Conservation (phyloP, 148 eudicot genomes). For the Rhododendron vialii region DNA sequence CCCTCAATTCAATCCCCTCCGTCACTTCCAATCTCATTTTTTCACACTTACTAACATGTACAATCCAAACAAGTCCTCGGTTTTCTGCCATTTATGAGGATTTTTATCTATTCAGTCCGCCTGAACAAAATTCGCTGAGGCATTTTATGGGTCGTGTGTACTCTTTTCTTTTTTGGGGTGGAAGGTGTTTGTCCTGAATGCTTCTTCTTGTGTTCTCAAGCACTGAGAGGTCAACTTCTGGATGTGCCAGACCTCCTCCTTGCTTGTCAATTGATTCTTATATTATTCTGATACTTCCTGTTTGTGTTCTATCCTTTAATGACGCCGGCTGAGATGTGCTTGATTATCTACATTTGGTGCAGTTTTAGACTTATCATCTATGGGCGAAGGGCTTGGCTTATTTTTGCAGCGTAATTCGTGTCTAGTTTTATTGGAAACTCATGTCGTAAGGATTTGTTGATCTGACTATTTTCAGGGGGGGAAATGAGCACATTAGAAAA, state of each 20-base stretch:
- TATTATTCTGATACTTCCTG: not conserved
- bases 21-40: not conserved
- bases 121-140: not conserved
- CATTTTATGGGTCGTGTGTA: not conserved
- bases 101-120: not conserved
- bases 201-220: not conserved
- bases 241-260: not conserved
- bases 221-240: not conserved
- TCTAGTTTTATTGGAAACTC: not conserved
- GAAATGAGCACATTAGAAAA: conserved; percentile 88
- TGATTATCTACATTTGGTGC: not conserved
- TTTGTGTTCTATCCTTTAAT: not conserved
- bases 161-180: not conserved
- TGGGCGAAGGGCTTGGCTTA: not conserved
- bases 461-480: conserved; percentile 65
- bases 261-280: not conserved
- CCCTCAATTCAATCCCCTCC: not conserved
- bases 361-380: not conserved
- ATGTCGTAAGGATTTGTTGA: conserved; percentile 7
- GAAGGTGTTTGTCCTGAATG: not conserved
- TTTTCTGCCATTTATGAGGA: not conserved
- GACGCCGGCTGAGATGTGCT: not conserved
- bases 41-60: not conserved
- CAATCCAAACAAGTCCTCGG: not conserved
- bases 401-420: not conserved